Percentiles rank a stretch among this genome's conserved stretches.
These are phyloP conservation scores for Eimeria nieschulzi DNA, from an alignment of 169 alveolate species.

Conservation along the genomic window DNA sequence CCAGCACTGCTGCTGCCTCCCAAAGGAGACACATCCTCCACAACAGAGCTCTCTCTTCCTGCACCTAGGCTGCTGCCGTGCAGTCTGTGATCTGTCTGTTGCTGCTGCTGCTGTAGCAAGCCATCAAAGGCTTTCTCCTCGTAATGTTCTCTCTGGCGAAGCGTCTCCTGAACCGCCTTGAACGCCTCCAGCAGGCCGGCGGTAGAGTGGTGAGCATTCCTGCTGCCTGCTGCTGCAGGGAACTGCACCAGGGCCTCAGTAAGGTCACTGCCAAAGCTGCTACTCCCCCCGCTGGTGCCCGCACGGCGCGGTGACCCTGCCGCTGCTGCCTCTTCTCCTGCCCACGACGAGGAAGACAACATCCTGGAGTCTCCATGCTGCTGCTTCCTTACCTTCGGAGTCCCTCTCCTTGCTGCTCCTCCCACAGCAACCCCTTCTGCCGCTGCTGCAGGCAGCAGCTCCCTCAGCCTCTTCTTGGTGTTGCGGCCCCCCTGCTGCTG, in stretches of 20 bases:
- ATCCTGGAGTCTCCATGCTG: background rate
- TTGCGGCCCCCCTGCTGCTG: constrained; percentile 5
- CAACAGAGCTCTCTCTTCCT: background rate
- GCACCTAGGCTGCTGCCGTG: constrained; percentile 2
- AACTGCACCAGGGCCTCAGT: constrained; percentile 15
- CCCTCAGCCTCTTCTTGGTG: constrained; percentile 32
- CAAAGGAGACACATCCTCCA: background rate
- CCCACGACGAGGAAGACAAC: background rate
- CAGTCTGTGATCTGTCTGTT: background rate
- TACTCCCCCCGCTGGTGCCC: constrained; percentile 31
- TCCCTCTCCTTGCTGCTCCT: background rate
- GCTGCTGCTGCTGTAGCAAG: constrained; percentile 13
- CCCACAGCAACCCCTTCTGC: background rate
- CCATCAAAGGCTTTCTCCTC: background rate
- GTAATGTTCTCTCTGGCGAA: background rate
- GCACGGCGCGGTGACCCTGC: background rate
- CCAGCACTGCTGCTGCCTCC: background rate
- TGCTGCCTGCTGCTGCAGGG: constrained; percentile 20
- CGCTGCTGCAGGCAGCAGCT: constrained; percentile 10
- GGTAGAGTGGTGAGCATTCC: no score
- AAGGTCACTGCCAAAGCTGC: constrained; percentile 13
- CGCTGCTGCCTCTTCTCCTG: background rate
- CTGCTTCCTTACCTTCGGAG: no score
- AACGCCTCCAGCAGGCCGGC: constrained; percentile 1
- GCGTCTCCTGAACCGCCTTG: background rate